These are phyloP conservation scores for Panicum hallii DNA, from an alignment of 202 grass and related monocot species.

Conservation along the genomic window DNA sequence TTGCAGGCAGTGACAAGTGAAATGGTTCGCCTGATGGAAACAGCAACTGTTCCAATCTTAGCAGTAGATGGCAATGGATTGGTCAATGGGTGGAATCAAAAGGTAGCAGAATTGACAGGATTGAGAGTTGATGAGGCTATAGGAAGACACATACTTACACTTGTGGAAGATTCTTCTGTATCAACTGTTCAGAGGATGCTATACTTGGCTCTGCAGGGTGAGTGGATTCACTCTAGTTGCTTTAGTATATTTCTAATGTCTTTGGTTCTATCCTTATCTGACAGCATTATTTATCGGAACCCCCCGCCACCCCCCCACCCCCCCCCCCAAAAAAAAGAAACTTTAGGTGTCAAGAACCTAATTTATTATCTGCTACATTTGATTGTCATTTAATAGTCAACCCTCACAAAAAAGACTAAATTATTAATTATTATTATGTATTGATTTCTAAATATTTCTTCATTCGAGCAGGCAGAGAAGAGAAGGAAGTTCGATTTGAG, in stretches of 20 bases:
- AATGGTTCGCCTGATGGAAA: constrained; percentile 98
- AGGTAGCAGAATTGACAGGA: constrained; percentile 78
- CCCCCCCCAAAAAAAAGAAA: not conserved
- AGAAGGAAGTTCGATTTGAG: constrained; percentile 86
- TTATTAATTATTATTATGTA: not conserved
- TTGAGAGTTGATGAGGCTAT: constrained; percentile 83
- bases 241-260: not conserved
- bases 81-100: constrained; percentile 96
- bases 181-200: constrained; percentile 81
- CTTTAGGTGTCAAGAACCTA: not conserved
- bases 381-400: constrained; percentile 18
- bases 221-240: constrained; percentile 10
- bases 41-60: constrained; percentile 90
- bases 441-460: constrained; percentile 41
- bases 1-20: constrained; percentile 91
- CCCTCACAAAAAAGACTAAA: not conserved
- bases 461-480: constrained; percentile 71
- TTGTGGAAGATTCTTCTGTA: constrained; percentile 78
- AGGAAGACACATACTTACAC: constrained; percentile 84
- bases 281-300: not conserved
- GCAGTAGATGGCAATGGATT: constrained; percentile 90
- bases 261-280: not conserved
- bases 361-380: constrained; percentile 23
- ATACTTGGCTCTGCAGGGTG: constrained; percentile 84
- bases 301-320: no score